Evolutionary conservation across 2,329 filamentous ascomycete species (phyloP).

Genomic region (Penicillium thymicola): DNA sequence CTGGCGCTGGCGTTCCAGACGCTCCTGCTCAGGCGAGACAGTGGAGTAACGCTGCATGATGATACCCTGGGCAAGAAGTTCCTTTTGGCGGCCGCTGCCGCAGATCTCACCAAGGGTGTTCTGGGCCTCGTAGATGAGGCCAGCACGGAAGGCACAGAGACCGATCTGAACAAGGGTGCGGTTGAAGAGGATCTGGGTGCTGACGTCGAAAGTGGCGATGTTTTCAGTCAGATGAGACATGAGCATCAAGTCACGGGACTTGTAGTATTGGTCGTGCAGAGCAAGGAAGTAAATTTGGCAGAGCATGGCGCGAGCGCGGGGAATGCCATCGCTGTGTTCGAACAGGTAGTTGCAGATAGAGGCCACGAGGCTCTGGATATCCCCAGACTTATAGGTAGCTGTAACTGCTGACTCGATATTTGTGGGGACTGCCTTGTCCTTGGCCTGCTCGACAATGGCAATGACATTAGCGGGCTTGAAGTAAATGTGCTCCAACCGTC

Average conservation of each 20-base stretch:
- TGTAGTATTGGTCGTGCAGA: slow-evolving; percentile 96
- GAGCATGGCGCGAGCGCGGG: slow-evolving; percentile 92
- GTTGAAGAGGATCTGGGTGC: slow-evolving; percentile 98
- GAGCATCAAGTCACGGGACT: slow-evolving; percentile 96
- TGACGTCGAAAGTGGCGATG: slow-evolving; percentile 93
- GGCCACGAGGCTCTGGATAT: slow-evolving; percentile 72
- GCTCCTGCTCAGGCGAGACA: slow-evolving; percentile 95
- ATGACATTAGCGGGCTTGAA: slow-evolving; percentile 97
- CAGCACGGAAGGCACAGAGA: slow-evolving; percentile 95
- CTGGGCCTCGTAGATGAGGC: slow-evolving; percentile 94
- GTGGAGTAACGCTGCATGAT: slow-evolving; percentile 97
- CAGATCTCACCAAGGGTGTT: slow-evolving; percentile 98
- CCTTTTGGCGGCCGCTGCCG: slow-evolving; percentile 95
- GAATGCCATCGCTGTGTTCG: slow-evolving; percentile 89
- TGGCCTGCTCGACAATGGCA: slow-evolving; percentile 88
- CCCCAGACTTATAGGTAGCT: slow-evolving; percentile 63
- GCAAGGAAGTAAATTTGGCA: slow-evolving; percentile 99
- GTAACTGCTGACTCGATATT: slow-evolving; percentile 76
- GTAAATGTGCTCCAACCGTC: slow-evolving; percentile 94
- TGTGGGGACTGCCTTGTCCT: slow-evolving; percentile 75
- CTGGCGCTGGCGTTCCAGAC: slow-evolving; percentile 93
- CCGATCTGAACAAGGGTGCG: slow-evolving; percentile 95
- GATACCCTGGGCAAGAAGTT: slow-evolving; percentile 93
- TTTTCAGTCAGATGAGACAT: slow-evolving; percentile 99
- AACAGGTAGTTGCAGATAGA: slow-evolving; percentile 94